A percentile compares a stretch with the other conserved stretches of the same genome.
These are phyloP conservation scores for Gossypium davidsonii DNA, from an alignment of 441 rosid genomes.

Conservation along the genomic window DNA sequence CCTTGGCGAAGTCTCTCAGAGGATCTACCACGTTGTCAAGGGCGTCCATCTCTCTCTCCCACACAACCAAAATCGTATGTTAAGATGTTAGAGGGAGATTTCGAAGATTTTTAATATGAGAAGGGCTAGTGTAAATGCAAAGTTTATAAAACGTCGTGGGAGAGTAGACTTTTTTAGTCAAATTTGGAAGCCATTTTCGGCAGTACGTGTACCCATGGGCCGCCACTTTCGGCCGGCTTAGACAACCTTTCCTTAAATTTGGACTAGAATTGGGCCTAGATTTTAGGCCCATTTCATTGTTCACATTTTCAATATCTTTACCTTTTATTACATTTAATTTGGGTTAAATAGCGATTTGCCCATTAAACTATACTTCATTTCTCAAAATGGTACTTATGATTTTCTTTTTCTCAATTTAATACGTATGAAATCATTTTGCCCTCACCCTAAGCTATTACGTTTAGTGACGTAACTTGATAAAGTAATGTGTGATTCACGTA, in stretches of 20 bases:
- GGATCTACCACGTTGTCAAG: conserved; percentile 65
- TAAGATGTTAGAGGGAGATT: background rate
- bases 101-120: background rate
- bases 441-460: no score
- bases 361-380: no score
- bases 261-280: background rate
- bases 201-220: background rate
- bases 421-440: no score
- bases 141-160: background rate
- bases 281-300: background rate
- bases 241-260: background rate
- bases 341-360: no score
- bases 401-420: no score
- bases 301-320: background rate
- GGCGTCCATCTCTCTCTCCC: conserved; percentile 45
- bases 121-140: background rate
- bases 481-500: no score
- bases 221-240: background rate
- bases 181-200: conserved; percentile 10
- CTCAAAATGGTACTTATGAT: no score
- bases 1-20: conserved; percentile 72
- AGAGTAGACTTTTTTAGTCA: background rate
- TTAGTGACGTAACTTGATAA: no score
- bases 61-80: conserved; percentile 9
- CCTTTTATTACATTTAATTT: background rate